phyloP scores from a whole-genome alignment of 257 asterid genomes.

The Solanum infundibuliforme region DNA sequence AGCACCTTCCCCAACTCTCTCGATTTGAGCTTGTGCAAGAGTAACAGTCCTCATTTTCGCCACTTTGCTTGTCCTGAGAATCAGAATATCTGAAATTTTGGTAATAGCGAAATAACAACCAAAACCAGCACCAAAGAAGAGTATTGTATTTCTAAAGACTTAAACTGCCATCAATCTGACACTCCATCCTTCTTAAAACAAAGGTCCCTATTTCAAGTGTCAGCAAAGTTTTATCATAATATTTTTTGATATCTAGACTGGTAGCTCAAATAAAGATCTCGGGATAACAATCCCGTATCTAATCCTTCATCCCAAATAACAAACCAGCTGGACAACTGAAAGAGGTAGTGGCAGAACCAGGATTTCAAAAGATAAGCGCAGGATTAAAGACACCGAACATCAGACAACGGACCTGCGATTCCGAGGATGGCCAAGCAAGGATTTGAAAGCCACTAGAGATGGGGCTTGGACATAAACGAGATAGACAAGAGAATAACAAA shows the following conservation, averaged over 20 bases:
- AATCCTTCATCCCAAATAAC: background rate
- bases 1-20: conserved; percentile 99
- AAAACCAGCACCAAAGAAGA: background rate
- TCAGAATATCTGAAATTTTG: background rate
- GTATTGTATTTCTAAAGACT: background rate
- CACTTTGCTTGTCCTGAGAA: conserved; percentile 48
- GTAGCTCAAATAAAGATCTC: background rate
- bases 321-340: background rate
- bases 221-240: background rate
- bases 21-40: conserved; percentile 89
- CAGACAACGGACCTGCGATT: background rate
- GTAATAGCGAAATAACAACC: background rate
- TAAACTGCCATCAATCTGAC: background rate
- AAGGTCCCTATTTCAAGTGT: background rate
- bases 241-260: background rate
- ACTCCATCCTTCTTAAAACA: background rate
- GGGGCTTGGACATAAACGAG: background rate
- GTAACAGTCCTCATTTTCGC: conserved; percentile 75
- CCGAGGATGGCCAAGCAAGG: background rate
- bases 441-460: background rate
- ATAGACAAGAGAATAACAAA: background rate
- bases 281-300: background rate
- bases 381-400: background rate
- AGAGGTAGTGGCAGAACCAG: background rate
- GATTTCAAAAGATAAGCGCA: background rate